Conservation (phyloP, 495 filamentous ascomycete genomes). For the Letharia lupina region DNA sequence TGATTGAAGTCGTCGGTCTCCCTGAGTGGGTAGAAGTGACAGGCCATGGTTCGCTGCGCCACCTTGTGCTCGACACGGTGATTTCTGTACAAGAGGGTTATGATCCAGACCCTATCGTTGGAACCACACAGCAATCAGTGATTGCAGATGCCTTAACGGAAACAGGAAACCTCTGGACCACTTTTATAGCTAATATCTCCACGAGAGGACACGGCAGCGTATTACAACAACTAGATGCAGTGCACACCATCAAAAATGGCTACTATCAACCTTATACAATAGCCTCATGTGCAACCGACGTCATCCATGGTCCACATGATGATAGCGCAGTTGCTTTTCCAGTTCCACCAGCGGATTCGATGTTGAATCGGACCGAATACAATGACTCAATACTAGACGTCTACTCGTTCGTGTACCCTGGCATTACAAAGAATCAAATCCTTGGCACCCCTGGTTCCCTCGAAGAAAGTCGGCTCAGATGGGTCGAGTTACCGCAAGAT, state of each 20-base stretch:
- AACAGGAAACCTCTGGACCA: conserved; percentile 12
- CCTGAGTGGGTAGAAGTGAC: background rate
- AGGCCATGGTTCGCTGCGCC: background rate
- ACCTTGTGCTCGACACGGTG: background rate
- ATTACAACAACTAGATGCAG: background rate
- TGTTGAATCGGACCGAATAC: background rate
- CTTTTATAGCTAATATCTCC: too few species aligned
- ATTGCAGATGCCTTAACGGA: conserved; percentile 14
- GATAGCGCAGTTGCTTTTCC: conserved; percentile 6
- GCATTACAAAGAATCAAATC: background rate
- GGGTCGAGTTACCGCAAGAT: conserved; percentile 15
- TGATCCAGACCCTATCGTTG: background rate
- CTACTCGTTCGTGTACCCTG: conserved; percentile 1
- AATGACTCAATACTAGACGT: background rate
- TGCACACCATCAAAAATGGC: background rate
- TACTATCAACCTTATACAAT: conserved; percentile 9
- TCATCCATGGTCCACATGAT: conserved; percentile 2
- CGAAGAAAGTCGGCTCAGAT: conserved; percentile 3
- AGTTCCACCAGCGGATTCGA: too few species aligned
- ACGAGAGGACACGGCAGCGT: conserved; percentile 8
- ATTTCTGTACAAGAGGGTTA: background rate
- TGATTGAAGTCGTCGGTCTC: rapidly evolving
- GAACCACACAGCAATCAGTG: conserved; percentile 12
- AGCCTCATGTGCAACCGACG: background rate
- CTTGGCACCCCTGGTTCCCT: background rate